Evolutionary conservation across 1,284 basidiomycete species (phyloP), one percentile per base, ranked within the genome.

Genomic region (Trametes pubescens): DNA sequence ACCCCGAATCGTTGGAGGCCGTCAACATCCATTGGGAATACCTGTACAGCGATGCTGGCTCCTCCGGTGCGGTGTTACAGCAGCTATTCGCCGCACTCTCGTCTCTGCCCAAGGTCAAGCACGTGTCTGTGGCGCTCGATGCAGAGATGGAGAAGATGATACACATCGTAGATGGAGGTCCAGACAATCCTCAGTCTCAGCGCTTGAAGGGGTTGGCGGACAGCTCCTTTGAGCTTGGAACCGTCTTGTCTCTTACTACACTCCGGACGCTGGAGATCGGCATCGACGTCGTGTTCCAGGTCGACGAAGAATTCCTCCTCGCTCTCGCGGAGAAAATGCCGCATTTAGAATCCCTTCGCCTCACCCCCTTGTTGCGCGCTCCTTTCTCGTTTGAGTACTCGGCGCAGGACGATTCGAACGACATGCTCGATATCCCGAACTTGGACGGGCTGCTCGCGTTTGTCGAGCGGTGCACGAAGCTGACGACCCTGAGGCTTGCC

Each of bases 1-100:
- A 32, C 21, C 57, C 57, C 35, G 37, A 37, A 6, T 21, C 24
- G 11, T n/a, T 58, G 18, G 47, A 58, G 26, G 57, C 47, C 37
- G 26, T 58, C 18, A 58, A 46, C 2, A 58, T 58, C 34, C 34
- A 32, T 24, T 58, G 47, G 57, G 47, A 58, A 5, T 38, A 32
- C 14, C 16, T 58, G 13, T 32, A 51, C 47, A 14, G 4, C 16
- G 14, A 22, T 22, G 57, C 37, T 0, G 8, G 13, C 47, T 26
- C 34, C 2, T 49, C 47, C 4, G 48, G 1, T 14, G 35, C 24
- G 6, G 22, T 49, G 11, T 32, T 11, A 9, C 18, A 6, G 37
- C 1, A 24, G n/a, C n/a, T 38, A 10, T 24, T 52, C 35, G 5
- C 51, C 34, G 37, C 10, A 10, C n/a, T 52, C 9, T 38, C 51